A percentile compares a stretch with the other conserved stretches of the same genome.
These are phyloP conservation scores for Takakia lepidozioides DNA, from an alignment of 225 moss, liverwort and hornwort species.

Conservation along the genomic window DNA sequence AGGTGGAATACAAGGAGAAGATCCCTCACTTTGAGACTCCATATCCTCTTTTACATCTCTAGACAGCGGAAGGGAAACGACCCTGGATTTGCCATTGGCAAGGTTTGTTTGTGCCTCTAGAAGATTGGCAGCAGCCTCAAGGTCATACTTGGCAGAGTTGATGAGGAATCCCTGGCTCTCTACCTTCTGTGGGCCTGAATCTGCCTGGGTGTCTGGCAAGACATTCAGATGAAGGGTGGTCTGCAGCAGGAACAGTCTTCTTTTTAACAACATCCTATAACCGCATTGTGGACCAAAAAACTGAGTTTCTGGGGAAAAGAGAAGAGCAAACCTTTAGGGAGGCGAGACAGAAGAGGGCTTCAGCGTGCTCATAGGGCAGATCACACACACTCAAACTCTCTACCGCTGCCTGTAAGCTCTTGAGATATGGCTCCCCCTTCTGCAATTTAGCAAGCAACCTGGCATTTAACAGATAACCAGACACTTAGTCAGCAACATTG, in stretches of 20 bases:
- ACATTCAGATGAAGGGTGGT: conserved; percentile 4
- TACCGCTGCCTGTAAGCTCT: conserved; percentile 13
- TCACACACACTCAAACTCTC: conserved; percentile 9
- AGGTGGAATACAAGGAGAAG: neutral
- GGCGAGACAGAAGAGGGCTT: conserved; percentile 10
- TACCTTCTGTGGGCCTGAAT: neutral
- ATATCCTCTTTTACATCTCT: neutral
- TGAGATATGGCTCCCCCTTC: conserved; percentile 7
- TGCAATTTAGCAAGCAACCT: conserved; percentile 12
- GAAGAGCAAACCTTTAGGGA: conserved; percentile 6
- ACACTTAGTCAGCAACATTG: no score
- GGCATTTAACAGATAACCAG: no score
- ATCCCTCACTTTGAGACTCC: neutral
- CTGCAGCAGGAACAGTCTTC: no score
- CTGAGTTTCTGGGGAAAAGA: no score
- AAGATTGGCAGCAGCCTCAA: conserved; percentile 8
- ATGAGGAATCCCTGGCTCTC: neutral
- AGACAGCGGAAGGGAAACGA: no score
- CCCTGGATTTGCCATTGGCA: neutral
- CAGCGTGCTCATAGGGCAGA: conserved; percentile 10
- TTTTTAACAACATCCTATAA: no score
- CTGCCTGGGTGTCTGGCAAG: neutral
- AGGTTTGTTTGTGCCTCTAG: neutral
- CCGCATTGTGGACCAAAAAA: no score
- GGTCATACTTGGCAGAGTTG: conserved; percentile 7